A percentile compares a stretch with the other conserved stretches of the same genome.
These are phyloP conservation scores for Lecanicillium sp. DNA, from an alignment of 2,329 filamentous ascomycete genomes.

Conservation along the genomic window DNA sequence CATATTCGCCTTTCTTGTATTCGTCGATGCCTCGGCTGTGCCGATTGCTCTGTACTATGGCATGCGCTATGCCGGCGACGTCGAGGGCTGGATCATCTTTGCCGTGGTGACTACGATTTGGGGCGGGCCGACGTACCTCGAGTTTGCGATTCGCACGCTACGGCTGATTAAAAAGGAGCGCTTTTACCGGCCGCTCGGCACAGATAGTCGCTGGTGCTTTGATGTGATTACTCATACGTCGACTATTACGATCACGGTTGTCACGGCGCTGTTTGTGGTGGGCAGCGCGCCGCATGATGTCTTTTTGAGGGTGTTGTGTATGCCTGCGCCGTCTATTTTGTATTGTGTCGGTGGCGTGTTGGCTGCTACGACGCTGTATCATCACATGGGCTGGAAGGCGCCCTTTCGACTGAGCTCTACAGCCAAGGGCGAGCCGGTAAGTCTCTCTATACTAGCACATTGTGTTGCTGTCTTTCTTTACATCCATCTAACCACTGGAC, in stretches of 20 bases:
- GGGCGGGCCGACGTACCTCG: slow-evolving; percentile 45
- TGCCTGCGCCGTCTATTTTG: slow-evolving; percentile 42
- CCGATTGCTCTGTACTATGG: slow-evolving; percentile 46
- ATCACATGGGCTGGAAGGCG: slow-evolving; percentile 32
- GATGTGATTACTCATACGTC: slow-evolving; percentile 40
- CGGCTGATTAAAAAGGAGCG: slow-evolving; percentile 39
- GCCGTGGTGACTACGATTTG: slow-evolving; percentile 47
- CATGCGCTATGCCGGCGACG: slow-evolving; percentile 31
- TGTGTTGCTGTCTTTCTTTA: too few species aligned
- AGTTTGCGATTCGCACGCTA: slow-evolving; percentile 40
- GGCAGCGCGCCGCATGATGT: slow-evolving; percentile 42
- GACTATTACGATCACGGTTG: slow-evolving; percentile 36
- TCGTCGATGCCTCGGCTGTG: slow-evolving; percentile 33
- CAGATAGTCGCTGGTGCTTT: slow-evolving; percentile 36
- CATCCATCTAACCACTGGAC: too few species aligned
- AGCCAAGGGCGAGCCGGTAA: slow-evolving; percentile 40
- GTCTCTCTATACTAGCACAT: background rate
- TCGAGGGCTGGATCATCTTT: slow-evolving; percentile 36
- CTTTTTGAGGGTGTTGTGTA: slow-evolving; percentile 39
- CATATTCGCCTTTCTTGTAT: slow-evolving; percentile 37
- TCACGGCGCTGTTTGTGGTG: slow-evolving; percentile 41
- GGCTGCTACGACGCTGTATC: slow-evolving; percentile 25
- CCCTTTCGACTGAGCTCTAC: slow-evolving; percentile 58
- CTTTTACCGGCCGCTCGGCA: slow-evolving; percentile 41
- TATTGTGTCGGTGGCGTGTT: slow-evolving; percentile 36